These are phyloP conservation scores for Myxozyma kluyveri DNA, from an alignment of 805 yeast genomes.

Conservation along the genomic window DNA sequence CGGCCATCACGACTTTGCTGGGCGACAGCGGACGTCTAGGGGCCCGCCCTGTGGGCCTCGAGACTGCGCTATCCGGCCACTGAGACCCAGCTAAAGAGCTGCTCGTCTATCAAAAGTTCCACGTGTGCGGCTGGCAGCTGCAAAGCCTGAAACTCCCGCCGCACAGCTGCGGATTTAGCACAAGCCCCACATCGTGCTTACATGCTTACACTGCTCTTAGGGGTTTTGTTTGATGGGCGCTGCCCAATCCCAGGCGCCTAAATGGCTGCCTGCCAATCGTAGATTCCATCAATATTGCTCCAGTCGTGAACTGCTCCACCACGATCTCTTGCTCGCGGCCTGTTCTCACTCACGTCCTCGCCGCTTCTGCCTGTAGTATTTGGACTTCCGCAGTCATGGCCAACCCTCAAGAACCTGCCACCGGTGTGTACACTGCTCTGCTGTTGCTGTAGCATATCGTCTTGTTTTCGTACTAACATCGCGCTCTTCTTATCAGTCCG, in stretches of 20 bases:
- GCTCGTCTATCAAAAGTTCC: neutral
- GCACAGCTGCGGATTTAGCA: neutral
- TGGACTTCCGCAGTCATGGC: neutral
- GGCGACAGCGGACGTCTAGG: no score
- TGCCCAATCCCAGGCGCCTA: neutral
- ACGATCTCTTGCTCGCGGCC: neutral
- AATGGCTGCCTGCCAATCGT: neutral
- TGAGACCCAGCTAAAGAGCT: no score
- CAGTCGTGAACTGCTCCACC: neutral
- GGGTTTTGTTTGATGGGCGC: no score
- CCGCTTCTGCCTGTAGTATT: neutral
- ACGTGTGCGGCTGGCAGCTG: neutral
- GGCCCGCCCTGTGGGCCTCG: no score
- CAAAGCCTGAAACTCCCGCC: neutral
- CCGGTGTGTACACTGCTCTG: neutral
- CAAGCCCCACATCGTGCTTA: no score
- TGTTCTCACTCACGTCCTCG: neutral
- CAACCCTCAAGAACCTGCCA: neutral
- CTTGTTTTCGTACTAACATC: no score
- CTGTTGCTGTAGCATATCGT: slow-evolving; percentile 4
- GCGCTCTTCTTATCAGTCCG: no score
- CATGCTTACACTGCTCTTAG: no score
- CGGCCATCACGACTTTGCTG: no score
- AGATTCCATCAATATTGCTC: neutral
- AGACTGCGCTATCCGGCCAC: no score